Conservation (phyloP, 306 rosid genomes). For the Cucumis melo region DNA sequence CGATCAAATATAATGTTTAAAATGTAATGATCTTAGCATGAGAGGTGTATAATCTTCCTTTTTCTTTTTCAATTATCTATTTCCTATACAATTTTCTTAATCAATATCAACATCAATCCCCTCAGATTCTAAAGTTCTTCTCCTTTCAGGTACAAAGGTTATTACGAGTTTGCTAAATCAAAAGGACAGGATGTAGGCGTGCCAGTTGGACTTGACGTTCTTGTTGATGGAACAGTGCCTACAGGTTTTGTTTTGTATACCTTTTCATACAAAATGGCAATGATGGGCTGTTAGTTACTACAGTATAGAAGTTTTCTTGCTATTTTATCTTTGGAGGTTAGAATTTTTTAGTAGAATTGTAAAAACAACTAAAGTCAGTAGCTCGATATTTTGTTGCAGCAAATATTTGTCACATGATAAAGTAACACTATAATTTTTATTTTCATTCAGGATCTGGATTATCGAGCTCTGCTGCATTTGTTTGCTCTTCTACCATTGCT, state of each 20-base stretch:
- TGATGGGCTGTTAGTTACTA: constrained; percentile 1
- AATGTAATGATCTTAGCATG: background rate
- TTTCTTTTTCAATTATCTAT: background rate
- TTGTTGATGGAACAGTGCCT: constrained; percentile 88
- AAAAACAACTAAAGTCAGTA: background rate
- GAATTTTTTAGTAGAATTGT: background rate
- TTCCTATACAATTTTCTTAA: background rate
- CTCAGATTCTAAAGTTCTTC: constrained; percentile 6
- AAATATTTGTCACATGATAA: background rate
- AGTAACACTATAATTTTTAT: background rate
- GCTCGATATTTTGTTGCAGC: background rate
- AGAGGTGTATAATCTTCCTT: background rate
- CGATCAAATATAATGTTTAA: background rate
- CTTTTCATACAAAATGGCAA: background rate
- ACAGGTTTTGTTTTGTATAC: constrained; percentile 38
- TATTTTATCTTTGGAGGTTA: background rate
- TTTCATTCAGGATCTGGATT: constrained; percentile 71
- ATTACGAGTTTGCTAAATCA: constrained; percentile 46
- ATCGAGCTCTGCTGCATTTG: constrained; percentile 96
- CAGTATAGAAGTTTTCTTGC: background rate
- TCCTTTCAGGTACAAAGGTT: constrained; percentile 79
- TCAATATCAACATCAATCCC: background rate
- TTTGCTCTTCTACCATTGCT: constrained; percentile 90
- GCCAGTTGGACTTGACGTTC: constrained; percentile 78
- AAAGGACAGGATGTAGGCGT: constrained; percentile 46